phyloP scores from a whole-genome alignment of 2,329 filamentous ascomycete genomes.

The Ophiostoma himal-ulmi region DNA sequence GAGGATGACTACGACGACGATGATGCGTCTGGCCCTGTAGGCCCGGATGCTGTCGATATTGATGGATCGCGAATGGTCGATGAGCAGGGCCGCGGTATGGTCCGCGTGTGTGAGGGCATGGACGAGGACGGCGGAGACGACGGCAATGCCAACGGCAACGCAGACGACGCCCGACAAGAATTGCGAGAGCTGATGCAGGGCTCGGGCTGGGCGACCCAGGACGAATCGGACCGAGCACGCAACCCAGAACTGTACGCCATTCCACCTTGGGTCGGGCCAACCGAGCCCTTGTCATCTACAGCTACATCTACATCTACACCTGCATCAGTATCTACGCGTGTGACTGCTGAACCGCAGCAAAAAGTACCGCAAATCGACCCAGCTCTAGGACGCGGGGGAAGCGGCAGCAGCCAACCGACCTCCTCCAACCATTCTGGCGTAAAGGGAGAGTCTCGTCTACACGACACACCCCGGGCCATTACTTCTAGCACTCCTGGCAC shows the following conservation, averaged over 20 bases:
- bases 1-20: conserved; percentile 49
- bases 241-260: not conserved
- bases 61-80: conserved; percentile 60
- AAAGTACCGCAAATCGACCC: no score
- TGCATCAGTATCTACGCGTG: not conserved
- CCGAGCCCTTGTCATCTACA: not conserved
- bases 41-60: conserved; percentile 55
- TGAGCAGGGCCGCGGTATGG: conserved; percentile 58
- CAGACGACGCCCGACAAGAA: conserved; percentile 42
- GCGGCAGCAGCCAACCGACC: not conserved
- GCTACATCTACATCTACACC: not conserved
- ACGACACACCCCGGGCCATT: not conserved
- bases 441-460: not conserved
- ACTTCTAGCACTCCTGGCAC: no score
- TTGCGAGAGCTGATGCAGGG: conserved; percentile 57
- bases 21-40: conserved; percentile 40
- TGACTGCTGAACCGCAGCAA: not conserved
- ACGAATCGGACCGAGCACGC: not conserved
- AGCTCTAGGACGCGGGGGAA: not conserved
- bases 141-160: no score
- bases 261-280: not conserved
- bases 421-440: not conserved
- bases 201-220: conserved; percentile 20
- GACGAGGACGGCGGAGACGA: conserved; percentile 44
- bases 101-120: conserved; percentile 67